Conservation (phyloP, 1,139 yeast genomes). For the Geotrichum macrosporum region DNA sequence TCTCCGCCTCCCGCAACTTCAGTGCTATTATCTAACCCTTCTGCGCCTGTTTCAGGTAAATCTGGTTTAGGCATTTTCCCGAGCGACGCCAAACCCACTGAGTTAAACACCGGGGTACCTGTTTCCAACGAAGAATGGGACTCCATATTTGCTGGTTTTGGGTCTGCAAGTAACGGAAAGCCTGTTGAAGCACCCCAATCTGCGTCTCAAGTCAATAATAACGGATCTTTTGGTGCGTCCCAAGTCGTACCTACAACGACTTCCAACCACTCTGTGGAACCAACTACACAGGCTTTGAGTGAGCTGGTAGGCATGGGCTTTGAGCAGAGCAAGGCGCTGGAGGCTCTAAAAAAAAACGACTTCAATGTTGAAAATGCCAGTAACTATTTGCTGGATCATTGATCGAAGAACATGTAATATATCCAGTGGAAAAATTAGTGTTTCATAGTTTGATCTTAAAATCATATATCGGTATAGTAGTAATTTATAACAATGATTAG, state of each 20-base stretch:
- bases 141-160: conserved; percentile 80
- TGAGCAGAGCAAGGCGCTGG: conserved; percentile 55
- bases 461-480: too few species aligned
- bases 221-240: conserved; percentile 16
- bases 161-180: too few species aligned
- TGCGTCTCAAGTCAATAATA: too few species aligned
- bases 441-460: too few species aligned
- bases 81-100: neutral
- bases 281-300: conserved; percentile 40
- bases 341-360: conserved; percentile 62
- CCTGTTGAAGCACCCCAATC: too few species aligned
- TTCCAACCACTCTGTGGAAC: too few species aligned
- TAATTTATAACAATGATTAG: too few species aligned
- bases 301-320: conserved; percentile 92
- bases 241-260: too few species aligned
- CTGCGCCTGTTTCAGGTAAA: conserved; percentile 1
- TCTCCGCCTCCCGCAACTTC: too few species aligned
- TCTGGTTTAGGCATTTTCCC: conserved; percentile 8
- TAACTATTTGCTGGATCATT: conserved; percentile 69
- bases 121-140: conserved; percentile 79
- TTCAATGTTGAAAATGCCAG: conserved; percentile 85
- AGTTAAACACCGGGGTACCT: conserved; percentile 7
- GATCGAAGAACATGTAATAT: too few species aligned
- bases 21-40: neutral
- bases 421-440: too few species aligned